Base-by-base conservation (phyloP, 768 basidiomycete species). In the Rhodotorula taiwanensis region DNA sequence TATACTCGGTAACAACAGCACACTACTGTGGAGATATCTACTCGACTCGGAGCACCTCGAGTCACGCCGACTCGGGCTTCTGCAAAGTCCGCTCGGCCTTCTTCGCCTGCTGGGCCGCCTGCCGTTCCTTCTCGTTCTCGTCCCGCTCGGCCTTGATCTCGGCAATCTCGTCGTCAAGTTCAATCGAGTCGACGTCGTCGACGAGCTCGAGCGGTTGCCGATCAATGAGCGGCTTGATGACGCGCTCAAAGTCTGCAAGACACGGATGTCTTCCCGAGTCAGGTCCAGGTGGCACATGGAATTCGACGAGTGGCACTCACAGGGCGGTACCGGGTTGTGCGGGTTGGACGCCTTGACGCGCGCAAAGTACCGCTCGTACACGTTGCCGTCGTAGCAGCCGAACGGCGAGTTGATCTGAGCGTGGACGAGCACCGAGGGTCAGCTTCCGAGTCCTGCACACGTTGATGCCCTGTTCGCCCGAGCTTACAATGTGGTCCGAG, bases 341-440 rank as follows among this genome's bases (percentile, higher is more conserved):
- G 78, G 78, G 71, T 79, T 79, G 47, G 75, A 67, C 20, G 75
- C 75, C 60, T 75, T 75, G 41, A 79, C 75, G 56, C 76, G 77
- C 61, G 77, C 73, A 65, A 78, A 78, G 72, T 79, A 79, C 33
- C 74, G 44, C 44, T 76, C 74, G 75, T 79, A 79, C 42, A 79
- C 72, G 52, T 77, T 72, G 25, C 78, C 78, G 64, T 77, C 76
- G 71, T 76, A 77, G 42, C 74, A 71, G 21, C 78, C 78, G 6
- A 79, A 72, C n/a, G 78, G 78, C 11, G 77, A 78, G 69, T 79
- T 79, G 72, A 78, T 73, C 67, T 69, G 55, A 18, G 51, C 16
- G 54, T 73, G 73, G 52, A 74, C 73, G 71, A 39, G 9, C 4
- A 21, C 44, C 20, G 45, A 20, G 9, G 25, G 23, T 49, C 33